A percentile compares a stretch with the other conserved stretches of the same genome.
Conservation (phyloP, 2,329 filamentous ascomycete genomes). For the Botrytis galanthina region DNA sequence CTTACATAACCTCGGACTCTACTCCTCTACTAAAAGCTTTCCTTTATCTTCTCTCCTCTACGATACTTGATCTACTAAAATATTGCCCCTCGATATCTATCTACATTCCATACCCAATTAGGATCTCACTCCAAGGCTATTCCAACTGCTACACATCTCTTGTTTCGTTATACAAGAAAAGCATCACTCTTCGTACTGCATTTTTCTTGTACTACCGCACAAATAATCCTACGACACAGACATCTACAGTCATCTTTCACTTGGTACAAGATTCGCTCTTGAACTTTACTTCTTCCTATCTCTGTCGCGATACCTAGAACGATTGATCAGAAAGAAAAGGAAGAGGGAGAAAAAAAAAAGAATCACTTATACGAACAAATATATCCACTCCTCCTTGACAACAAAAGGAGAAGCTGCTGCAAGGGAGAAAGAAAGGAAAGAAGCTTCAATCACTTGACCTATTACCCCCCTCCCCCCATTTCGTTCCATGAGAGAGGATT, state of each 20-base stretch:
- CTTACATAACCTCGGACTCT: neutral
- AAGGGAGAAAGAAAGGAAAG: constrained; percentile 1
- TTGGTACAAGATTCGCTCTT: constrained; percentile 7
- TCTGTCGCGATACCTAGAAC: neutral
- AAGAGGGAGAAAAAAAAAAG: neutral
- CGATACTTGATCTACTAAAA: neutral
- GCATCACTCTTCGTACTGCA: constrained; percentile 10
- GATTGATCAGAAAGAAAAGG: neutral
- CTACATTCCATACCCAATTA: constrained; percentile 2
- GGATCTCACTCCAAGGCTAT: neutral
- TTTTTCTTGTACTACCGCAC: neutral
- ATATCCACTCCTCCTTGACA: neutral
- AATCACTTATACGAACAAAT: neutral
- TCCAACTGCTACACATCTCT: neutral
- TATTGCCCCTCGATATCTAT: constrained; percentile 9
- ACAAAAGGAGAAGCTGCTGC: constrained; percentile 5
- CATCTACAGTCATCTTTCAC: constrained; percentile 13
- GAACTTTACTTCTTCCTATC: neutral
- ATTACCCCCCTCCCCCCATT: neutral
- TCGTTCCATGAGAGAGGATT: neutral
- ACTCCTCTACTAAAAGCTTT: neutral
- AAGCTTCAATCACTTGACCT: constrained; percentile 13
- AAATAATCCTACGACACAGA: neutral
- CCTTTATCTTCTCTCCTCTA: neutral
- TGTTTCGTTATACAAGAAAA: constrained; percentile 4